These are phyloP conservation scores for Emiliania huxleyi DNA, from an alignment of 78 protist species.

Conservation along the genomic window DNA sequence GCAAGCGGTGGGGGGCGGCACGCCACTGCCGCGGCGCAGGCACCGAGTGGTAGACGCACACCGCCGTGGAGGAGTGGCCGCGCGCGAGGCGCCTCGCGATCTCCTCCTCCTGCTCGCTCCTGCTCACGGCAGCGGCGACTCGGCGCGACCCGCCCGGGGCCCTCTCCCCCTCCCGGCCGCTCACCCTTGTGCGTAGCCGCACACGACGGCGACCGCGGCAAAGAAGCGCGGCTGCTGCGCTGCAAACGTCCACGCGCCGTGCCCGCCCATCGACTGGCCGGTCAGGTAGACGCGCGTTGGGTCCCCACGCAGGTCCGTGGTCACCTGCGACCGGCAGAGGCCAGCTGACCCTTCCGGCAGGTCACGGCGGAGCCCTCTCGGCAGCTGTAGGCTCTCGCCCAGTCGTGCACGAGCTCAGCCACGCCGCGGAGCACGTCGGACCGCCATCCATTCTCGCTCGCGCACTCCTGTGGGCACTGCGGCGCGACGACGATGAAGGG, in stretches of 20 bases:
- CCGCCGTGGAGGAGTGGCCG: too few species aligned
- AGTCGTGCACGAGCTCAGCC: neutral
- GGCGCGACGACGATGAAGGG: neutral
- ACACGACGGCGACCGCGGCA: neutral
- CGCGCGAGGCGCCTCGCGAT: neutral
- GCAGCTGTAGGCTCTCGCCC: too few species aligned
- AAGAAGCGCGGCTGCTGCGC: neutral
- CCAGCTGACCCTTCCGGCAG: too few species aligned
- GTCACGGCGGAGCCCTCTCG: too few species aligned
- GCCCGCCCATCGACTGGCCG: neutral
- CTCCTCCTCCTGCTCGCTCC: too few species aligned
- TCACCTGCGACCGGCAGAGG: too few species aligned
- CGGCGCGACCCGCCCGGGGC: too few species aligned
- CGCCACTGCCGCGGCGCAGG: too few species aligned
- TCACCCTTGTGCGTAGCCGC: neutral
- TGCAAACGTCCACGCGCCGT: neutral
- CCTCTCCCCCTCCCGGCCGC: neutral
- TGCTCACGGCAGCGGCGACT: too few species aligned
- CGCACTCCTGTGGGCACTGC: neutral
- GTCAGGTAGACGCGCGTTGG: neutral
- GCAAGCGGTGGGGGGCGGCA: too few species aligned
- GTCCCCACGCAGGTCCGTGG: neutral
- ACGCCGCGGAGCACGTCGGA: neutral
- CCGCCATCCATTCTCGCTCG: neutral
- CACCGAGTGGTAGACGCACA: neutral